phyloP scores from a whole-genome alignment of 73 alveolate species.

The Paramecium sonneborni region DNA sequence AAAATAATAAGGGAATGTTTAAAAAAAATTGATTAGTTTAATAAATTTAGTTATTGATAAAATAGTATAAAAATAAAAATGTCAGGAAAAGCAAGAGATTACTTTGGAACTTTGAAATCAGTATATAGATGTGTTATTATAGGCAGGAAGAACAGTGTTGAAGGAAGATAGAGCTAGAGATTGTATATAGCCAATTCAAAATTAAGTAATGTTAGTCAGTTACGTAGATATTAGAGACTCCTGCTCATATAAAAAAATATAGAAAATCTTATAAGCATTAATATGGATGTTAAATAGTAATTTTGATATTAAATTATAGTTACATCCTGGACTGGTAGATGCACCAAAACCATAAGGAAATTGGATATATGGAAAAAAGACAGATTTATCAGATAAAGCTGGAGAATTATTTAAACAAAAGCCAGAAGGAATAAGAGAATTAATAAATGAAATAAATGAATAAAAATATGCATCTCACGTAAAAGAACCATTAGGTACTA shows the following conservation, averaged over 20 bases:
- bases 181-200: constrained; percentile 1
- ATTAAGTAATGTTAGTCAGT: neutral
- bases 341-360: constrained; percentile 42
- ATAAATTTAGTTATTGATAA: neutral
- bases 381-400: constrained; percentile 55
- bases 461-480: constrained; percentile 53
- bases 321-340: constrained; percentile 64
- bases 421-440: constrained; percentile 49
- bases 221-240: constrained; percentile 44
- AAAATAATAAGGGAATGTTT: neutral
- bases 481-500: constrained; percentile 58
- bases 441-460: constrained; percentile 57
- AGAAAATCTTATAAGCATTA: constrained; percentile 57
- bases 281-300: constrained; percentile 56
- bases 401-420: constrained; percentile 2
- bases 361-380: constrained; percentile 57
- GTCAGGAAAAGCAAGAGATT: neutral
- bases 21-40: neutral
- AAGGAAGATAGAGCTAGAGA: constrained; percentile 24
- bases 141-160: constrained; percentile 21
- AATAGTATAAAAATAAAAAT: neutral
- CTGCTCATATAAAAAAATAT: constrained; percentile 58
- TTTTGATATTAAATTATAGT: neutral
- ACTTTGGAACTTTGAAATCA: neutral
- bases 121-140: neutral